Evolutionary conservation across 805 yeast species (phyloP), one percentile per base, ranked within the genome.

Genomic region (Saccharomycopsis sp.): DNA sequence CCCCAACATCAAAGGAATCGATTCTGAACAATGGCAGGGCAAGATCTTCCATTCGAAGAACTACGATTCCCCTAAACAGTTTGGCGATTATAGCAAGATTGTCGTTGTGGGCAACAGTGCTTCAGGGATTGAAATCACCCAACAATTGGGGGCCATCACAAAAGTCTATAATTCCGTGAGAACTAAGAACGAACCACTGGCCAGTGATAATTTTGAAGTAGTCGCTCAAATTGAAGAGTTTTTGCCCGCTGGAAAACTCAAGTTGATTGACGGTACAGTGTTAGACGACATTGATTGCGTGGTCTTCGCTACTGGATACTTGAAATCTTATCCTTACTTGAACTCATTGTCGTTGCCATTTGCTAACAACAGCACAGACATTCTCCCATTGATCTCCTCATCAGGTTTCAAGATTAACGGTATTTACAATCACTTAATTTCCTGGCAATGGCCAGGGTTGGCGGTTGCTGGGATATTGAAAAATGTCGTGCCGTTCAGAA

Each of bases 91-190:
- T 31, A 53, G 56, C 4, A 68, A 61, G 26, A 76, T 80, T 13
- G 59, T 85, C 36, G 71, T 85, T 4, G 75, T 85, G n/a, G 95
- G 95, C 0, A 81, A 79, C 54, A 77, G 81, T 8, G 82, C 93
- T 2, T 78, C 87, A 24, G 95, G 90, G 22, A 73, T 77, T 16
- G 95, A 87, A 56, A 43, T 65, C 84, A 34, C 86, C 2, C 71
- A 70, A 45, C 89, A 83, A 56, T 56, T 80, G 16, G 73, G 79
- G 1, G 63, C 66, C 2, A 56, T 48, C 2, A 62, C 74, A 37
- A 60, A 68, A 7, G 52, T 55, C 11, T 68, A 70, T 54, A 70
- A 76, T 48, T 70, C 81, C 8, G 62, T 68, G 11, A 64, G 83
- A 51, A 70, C 77, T 1, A 69, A 64, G 20, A 62, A 64, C 48